Percentiles rank a stretch among this genome's conserved stretches.
Evolutionary conservation across 805 yeast species (phyloP).

Genomic region (Sugiyamaella americana): DNA sequence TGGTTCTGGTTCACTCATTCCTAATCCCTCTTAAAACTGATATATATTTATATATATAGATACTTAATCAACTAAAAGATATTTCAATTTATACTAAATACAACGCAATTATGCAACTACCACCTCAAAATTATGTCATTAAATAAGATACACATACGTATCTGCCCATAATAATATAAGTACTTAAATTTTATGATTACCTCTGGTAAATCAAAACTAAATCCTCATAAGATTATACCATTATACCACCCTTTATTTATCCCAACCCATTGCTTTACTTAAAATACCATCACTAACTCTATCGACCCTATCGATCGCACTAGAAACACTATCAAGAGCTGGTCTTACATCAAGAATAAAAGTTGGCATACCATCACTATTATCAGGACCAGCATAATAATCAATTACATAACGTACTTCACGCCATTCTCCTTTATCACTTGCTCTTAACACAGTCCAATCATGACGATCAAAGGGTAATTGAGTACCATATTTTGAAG

Average conservation of each 20-base stretch:
- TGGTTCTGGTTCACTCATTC: no score
- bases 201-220: no score
- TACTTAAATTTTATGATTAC: no score
- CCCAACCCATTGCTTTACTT: slow-evolving; percentile 63
- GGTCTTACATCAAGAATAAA: slow-evolving; percentile 94
- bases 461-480: slow-evolving; percentile 98
- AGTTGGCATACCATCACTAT: slow-evolving; percentile 79
- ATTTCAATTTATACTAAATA: no score
- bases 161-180: no score
- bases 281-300: slow-evolving; percentile 64
- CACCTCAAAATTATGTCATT: no score
- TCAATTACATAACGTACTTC: slow-evolving; percentile 89
- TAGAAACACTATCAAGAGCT: slow-evolving; percentile 66
- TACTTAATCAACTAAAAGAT: no score
- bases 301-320: slow-evolving; percentile 60
- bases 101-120: no score
- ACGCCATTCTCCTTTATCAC: slow-evolving; percentile 45
- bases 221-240: neutral
- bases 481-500: slow-evolving; percentile 61
- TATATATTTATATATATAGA: no score
- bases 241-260: neutral
- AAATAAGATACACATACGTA: no score
- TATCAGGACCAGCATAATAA: slow-evolving; percentile 94
- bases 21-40: no score
- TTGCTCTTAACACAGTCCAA: slow-evolving; percentile 85